These are phyloP conservation scores for Keqinozyma sinolaborantium DNA, from an alignment of 1,139 yeast genomes.

Conservation along the genomic window DNA sequence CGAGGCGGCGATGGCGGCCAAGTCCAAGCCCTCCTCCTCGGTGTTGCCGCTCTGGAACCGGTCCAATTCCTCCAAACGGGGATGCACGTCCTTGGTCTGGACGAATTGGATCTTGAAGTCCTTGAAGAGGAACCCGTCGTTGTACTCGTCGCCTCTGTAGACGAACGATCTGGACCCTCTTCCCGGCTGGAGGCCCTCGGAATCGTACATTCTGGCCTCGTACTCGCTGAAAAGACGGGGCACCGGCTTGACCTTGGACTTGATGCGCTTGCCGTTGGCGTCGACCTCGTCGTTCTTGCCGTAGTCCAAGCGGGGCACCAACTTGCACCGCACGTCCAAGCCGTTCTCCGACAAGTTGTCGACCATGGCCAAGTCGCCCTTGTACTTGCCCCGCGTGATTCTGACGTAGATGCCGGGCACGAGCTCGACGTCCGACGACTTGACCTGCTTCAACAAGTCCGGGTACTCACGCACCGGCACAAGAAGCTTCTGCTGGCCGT, in stretches of 20 bases:
- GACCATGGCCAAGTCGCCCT: conserved; percentile 89
- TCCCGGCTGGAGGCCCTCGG: conserved; percentile 60
- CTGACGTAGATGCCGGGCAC: conserved; percentile 93
- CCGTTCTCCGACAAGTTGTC: conserved; percentile 94
- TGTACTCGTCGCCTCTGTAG: conserved; percentile 85
- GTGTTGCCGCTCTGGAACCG: conserved; percentile 69
- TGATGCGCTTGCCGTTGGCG: conserved; percentile 51
- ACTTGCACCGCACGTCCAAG: conserved; percentile 84
- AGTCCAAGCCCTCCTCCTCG: conserved; percentile 75
- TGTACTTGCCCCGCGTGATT: conserved; percentile 85
- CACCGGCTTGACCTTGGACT: conserved; percentile 68
- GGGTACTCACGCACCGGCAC: conserved; percentile 97
- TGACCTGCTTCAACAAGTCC: conserved; percentile 85
- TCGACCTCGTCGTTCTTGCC: conserved; percentile 64
- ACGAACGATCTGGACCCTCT: conserved; percentile 73
- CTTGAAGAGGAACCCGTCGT: conserved; percentile 81
- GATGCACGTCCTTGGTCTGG: conserved; percentile 81
- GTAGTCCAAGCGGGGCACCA: conserved; percentile 92
- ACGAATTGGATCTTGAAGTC: conserved; percentile 82
- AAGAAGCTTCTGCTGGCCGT: conserved; percentile 64
- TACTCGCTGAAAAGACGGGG: conserved; percentile 81
- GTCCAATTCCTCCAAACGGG: conserved; percentile 85
- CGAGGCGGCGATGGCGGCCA: conserved; percentile 80
- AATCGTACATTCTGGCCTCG: conserved; percentile 54
- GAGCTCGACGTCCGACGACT: conserved; percentile 81